Conservation (phyloP, 2,329 filamentous ascomycete genomes). For the Clonostachys sp. region DNA sequence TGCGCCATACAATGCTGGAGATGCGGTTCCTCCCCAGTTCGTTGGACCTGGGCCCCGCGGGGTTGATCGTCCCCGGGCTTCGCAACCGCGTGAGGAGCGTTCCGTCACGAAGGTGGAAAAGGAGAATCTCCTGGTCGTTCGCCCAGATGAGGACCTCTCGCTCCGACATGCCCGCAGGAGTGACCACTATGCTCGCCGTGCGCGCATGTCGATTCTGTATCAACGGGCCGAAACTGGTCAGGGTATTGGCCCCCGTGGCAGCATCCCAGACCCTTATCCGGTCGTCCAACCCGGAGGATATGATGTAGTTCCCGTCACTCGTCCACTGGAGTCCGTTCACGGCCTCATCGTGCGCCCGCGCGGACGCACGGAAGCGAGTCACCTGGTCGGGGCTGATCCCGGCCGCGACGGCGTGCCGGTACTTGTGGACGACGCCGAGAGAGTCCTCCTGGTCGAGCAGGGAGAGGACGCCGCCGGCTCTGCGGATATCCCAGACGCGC, state of each 20-base stretch:
- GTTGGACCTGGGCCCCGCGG: slow-evolving; percentile 30
- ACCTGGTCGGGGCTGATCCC: slow-evolving; percentile 17
- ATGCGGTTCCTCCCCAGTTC: slow-evolving; percentile 63
- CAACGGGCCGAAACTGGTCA: slow-evolving; percentile 81
- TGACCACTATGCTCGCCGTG: slow-evolving; percentile 54
- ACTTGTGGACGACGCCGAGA: slow-evolving; percentile 54
- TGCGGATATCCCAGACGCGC: slow-evolving; percentile 82
- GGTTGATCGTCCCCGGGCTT: slow-evolving; percentile 53
- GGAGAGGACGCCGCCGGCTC: slow-evolving; percentile 70
- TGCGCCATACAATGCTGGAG: slow-evolving; percentile 71
- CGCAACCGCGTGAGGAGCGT: slow-evolving; percentile 66
- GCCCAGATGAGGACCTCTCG: slow-evolving; percentile 66
- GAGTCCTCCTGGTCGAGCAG: slow-evolving; percentile 82
- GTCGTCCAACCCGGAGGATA: slow-evolving; percentile 80
- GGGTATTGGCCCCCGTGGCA: slow-evolving; percentile 74
- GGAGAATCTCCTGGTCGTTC: slow-evolving; percentile 74
- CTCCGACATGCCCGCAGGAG: slow-evolving; percentile 30
- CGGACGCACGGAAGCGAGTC: slow-evolving; percentile 39
- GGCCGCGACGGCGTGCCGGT: slow-evolving; percentile 21
- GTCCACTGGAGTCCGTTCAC: slow-evolving; percentile 87
- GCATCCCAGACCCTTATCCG: slow-evolving; percentile 86
- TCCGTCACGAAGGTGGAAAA: slow-evolving; percentile 77
- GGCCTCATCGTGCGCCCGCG: slow-evolving; percentile 71
- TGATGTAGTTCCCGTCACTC: slow-evolving; percentile 68
- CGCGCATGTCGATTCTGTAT: slow-evolving; percentile 69